Evolutionary conservation across 495 filamentous ascomycete species (phyloP).

Genomic region (Extremus antarcticus): DNA sequence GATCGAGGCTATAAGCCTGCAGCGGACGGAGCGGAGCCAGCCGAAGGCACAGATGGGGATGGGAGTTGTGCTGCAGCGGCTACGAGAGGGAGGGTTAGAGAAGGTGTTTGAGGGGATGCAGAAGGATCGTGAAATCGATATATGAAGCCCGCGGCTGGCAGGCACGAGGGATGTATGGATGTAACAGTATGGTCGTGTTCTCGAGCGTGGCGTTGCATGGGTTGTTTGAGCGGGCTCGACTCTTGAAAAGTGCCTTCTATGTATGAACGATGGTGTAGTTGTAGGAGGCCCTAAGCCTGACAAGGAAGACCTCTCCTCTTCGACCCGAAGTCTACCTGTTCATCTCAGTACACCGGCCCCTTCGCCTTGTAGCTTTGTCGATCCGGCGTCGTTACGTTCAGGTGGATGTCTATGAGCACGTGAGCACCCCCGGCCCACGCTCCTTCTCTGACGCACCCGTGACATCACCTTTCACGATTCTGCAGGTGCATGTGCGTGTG

Average conservation of each 20-base stretch:
- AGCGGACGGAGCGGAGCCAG: constrained; percentile 70
- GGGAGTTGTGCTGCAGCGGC: constrained; percentile 80
- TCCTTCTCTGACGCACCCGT: too few species aligned
- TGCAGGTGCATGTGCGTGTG: too few species aligned
- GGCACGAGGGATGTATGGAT: not conserved
- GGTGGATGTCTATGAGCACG: too few species aligned
- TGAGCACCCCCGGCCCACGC: too few species aligned
- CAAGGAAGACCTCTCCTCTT: constrained; percentile 2
- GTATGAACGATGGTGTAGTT: not conserved
- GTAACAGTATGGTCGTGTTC: not conserved
- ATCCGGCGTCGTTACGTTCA: too few species aligned
- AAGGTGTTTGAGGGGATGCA: constrained; percentile 79
- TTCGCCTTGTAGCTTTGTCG: too few species aligned
- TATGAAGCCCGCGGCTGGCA: not conserved
- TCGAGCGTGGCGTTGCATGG: not conserved
- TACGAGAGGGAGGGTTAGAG: constrained; percentile 72
- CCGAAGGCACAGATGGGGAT: constrained; percentile 88
- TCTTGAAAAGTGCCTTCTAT: not conserved
- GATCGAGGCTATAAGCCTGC: constrained; percentile 80
- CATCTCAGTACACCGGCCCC: too few species aligned
- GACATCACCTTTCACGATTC: too few species aligned
- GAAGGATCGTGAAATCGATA: constrained; percentile 45
- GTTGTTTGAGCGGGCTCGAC: not conserved
- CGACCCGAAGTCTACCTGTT: too few species aligned
- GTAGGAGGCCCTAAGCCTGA: constrained; percentile 1